Evolutionary conservation across 805 yeast genomes (phyloP).

Genomic region (Phaffomyces thermotolerans): DNA sequence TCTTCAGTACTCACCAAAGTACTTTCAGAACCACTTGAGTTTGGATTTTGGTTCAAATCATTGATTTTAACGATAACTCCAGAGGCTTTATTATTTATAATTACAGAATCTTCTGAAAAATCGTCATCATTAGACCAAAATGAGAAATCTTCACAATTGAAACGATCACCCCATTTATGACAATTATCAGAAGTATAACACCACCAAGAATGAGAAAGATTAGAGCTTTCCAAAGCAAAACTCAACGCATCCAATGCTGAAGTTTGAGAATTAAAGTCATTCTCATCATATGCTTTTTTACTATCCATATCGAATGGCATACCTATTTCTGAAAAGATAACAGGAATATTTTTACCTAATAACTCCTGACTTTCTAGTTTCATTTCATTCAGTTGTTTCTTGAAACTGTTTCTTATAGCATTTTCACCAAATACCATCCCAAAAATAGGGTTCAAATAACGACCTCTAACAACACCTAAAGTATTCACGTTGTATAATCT

Average conservation of each 20-base stretch:
- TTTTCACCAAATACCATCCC: constrained; percentile 78
- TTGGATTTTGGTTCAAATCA: not conserved
- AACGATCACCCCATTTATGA: constrained; percentile 82
- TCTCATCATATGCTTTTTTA: constrained; percentile 58
- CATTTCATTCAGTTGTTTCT: constrained; percentile 61
- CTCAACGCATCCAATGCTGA: constrained; percentile 78
- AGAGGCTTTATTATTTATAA: not conserved
- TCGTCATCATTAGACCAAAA: constrained; percentile 68
- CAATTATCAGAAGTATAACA: constrained; percentile 66
- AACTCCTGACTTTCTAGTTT: constrained; percentile 51
- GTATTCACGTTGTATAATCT: constrained; percentile 79
- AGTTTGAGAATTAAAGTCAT: constrained; percentile 68
- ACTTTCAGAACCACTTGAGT: constrained; percentile 1
- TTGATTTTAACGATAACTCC: not conserved
- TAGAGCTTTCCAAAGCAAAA: constrained; percentile 68
- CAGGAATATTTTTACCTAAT: constrained; percentile 61
- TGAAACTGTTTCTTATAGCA: constrained; percentile 66
- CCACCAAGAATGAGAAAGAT: constrained; percentile 78
- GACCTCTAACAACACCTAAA: constrained; percentile 74
- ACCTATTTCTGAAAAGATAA: constrained; percentile 89
- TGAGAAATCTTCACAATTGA: constrained; percentile 94
- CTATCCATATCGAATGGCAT: constrained; percentile 95
- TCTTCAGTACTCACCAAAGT: not conserved
- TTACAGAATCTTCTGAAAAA: constrained; percentile 7
- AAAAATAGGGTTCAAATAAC: constrained; percentile 63